Evolutionary conservation across 2,329 filamentous ascomycete genomes (phyloP).

Genomic region (Phaeosphaeriaceae sp.): DNA sequence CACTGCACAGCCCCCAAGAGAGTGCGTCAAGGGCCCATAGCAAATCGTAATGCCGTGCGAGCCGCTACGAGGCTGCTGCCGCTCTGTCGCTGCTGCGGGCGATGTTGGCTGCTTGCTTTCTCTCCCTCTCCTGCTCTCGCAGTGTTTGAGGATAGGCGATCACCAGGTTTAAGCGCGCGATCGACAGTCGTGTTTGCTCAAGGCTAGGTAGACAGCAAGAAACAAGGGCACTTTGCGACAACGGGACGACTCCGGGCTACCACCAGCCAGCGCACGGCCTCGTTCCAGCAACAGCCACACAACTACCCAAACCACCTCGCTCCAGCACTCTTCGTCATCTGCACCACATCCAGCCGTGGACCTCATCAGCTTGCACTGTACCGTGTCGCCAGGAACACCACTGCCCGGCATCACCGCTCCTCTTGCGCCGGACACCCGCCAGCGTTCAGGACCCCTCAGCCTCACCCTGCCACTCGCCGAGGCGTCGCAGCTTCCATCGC

Average conservation of each 20-base stretch:
- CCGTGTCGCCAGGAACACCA: neutral
- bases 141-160: constrained; percentile 1
- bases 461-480: neutral
- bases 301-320: constrained; percentile 21
- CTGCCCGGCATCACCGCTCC: constrained; percentile 3
- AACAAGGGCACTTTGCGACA: neutral
- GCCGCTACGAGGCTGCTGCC: constrained; percentile 12
- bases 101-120: neutral
- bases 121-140: constrained; percentile 1
- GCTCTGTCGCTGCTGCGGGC: neutral
- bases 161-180: constrained; percentile 1
- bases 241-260: too few species aligned
- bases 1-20: constrained; percentile 1
- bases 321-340: constrained; percentile 28
- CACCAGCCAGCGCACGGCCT: neutral
- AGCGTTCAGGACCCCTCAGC: neutral
- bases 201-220: neutral
- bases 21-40: constrained; percentile 14
- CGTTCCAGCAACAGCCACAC: constrained; percentile 12
- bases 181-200: neutral
- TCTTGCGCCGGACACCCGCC: neutral
- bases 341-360: constrained; percentile 20
- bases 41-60: constrained; percentile 11
- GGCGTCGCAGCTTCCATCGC: constrained; percentile 4
- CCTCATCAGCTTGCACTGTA: constrained; percentile 1